These are phyloP conservation scores for Linum usitatissimum DNA, from an alignment of 345 rosid genomes.

Conservation along the genomic window DNA sequence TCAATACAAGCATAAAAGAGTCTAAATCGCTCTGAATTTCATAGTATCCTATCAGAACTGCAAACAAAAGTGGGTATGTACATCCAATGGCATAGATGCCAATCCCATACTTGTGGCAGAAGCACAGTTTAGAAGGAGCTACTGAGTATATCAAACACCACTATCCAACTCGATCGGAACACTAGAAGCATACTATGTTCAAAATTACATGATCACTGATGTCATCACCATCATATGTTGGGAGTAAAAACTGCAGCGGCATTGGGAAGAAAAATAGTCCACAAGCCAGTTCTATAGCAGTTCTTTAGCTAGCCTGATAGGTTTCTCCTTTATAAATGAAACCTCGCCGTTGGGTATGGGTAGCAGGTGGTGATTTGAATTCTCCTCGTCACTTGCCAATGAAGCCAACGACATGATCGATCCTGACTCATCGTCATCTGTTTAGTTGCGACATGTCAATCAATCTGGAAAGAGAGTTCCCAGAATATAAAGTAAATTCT, in stretches of 20 bases:
- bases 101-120: background rate
- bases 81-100: background rate
- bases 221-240: background rate
- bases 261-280: constrained; percentile 7
- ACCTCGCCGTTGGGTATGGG: constrained; percentile 45
- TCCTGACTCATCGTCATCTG: constrained; percentile 40
- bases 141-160: background rate
- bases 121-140: background rate
- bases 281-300: constrained; percentile 17
- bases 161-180: background rate
- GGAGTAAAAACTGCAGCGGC: constrained; percentile 10
- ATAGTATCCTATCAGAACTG: background rate
- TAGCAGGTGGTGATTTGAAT: constrained; percentile 56
- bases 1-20: too few relatives aligned
- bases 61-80: background rate
- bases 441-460: background rate
- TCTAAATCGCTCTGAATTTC: background rate
- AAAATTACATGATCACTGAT: background rate
- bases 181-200: too few relatives aligned
- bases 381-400: constrained; percentile 60
- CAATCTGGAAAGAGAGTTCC: background rate
- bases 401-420: constrained; percentile 50
- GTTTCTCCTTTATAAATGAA: constrained; percentile 55
- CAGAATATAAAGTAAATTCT: too few relatives aligned
- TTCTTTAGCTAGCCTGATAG: constrained; percentile 58